phyloP scores from a whole-genome alignment of 2,329 filamentous ascomycete species.

The Drechslerella stenobrocha region DNA sequence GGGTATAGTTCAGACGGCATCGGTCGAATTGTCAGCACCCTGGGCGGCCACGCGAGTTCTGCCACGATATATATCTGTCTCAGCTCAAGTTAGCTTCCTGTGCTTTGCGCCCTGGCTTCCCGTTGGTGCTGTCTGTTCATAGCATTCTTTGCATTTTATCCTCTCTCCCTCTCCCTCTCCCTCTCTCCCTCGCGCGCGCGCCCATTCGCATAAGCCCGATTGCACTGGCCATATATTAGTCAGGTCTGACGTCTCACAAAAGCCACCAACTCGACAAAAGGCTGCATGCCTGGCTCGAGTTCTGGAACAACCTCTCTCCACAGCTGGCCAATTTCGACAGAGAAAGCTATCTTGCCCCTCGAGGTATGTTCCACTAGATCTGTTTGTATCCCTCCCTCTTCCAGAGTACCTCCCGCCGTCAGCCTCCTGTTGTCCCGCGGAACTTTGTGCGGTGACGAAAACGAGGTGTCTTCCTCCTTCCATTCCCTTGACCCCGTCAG shows the following conservation, averaged over 20 bases:
- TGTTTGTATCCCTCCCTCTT: constrained; percentile 38
- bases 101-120: constrained; percentile 41
- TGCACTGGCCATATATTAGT: constrained; percentile 24
- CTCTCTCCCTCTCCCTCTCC: too few species aligned
- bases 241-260: constrained; percentile 44
- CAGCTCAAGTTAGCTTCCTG: constrained; percentile 24
- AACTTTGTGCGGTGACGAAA: neutral
- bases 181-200: too few species aligned
- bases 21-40: constrained; percentile 18
- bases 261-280: constrained; percentile 34
- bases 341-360: constrained; percentile 12
- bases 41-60: constrained; percentile 41
- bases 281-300: constrained; percentile 37
- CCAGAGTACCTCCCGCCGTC: too few species aligned
- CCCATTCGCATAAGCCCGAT: constrained; percentile 28
- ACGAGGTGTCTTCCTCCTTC: neutral
- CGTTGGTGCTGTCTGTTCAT: neutral
- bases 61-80: constrained; percentile 47
- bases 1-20: constrained; percentile 40
- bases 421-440: constrained; percentile 1
- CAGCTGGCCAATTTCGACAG: constrained; percentile 14
- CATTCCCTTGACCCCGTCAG: too few species aligned
- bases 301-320: constrained; percentile 35
- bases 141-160: constrained; percentile 11
- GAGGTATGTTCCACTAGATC: constrained; percentile 48